Evolutionary conservation across 148 eudicot species (phyloP).

Genomic region (Amaranthus palmeri): DNA sequence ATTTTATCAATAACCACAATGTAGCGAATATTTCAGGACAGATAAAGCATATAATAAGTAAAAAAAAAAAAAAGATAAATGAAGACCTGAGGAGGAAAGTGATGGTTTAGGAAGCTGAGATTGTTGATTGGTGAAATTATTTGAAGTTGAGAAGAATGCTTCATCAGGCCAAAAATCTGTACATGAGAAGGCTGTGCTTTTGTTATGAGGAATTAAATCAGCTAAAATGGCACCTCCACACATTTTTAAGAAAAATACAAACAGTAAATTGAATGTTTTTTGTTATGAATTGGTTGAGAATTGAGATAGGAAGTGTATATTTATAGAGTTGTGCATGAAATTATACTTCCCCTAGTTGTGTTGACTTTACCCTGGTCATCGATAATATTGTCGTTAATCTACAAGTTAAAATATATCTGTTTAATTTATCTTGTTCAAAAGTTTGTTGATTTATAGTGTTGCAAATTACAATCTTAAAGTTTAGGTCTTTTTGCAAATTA

Average conservation of each 20-base stretch:
- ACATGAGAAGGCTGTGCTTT: slow-evolving; percentile 27
- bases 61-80: background rate
- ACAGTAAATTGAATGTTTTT: no score
- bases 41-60: background rate
- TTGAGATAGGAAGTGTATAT: background rate
- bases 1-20: no score
- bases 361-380: no score
- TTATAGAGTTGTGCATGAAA: no score
- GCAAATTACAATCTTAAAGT: no score
- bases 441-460: no score
- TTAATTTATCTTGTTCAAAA: no score
- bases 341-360: no score
- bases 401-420: no score
- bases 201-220: slow-evolving; percentile 39
- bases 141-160: slow-evolving; percentile 15
- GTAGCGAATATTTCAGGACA: background rate
- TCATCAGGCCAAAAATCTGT: slow-evolving; percentile 45
- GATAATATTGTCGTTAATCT: no score
- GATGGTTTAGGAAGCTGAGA: slow-evolving; percentile 24
- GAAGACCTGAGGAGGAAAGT: slow-evolving; percentile 29
- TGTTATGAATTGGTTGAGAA: background rate
- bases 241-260: slow-evolving; percentile 29
- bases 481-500: no score
- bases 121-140: slow-evolving; percentile 6
- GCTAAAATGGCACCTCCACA: slow-evolving; percentile 80